phyloP scores from a whole-genome alignment of 2,329 filamentous ascomycete species.

The Davidsoniella virescens region DNA sequence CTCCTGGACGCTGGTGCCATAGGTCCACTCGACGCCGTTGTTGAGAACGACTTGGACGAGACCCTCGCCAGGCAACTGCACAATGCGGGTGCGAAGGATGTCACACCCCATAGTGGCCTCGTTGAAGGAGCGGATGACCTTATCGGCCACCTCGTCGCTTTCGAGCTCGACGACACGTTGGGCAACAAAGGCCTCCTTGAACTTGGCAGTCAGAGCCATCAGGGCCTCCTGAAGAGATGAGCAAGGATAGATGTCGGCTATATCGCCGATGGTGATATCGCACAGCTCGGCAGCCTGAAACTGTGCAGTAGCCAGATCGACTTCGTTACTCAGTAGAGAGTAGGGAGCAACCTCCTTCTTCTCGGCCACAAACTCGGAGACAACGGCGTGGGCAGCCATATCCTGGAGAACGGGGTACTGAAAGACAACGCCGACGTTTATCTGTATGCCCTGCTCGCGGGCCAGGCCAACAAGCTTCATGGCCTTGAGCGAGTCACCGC shows the following conservation, averaged over 20 bases:
- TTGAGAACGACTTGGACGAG: slow-evolving; percentile 32
- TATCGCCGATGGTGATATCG: slow-evolving; percentile 18
- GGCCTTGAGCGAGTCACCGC: slow-evolving; percentile 35
- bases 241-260: slow-evolving; percentile 39
- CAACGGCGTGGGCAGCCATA: slow-evolving; percentile 24
- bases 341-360: slow-evolving; percentile 21
- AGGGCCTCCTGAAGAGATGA: slow-evolving; percentile 38
- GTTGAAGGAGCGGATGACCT: slow-evolving; percentile 27
- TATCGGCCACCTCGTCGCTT: slow-evolving; percentile 21
- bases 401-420: slow-evolving; percentile 26
- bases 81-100: slow-evolving; percentile 33
- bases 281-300: slow-evolving; percentile 26
- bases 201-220: slow-evolving; percentile 35
- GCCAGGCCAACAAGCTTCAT: slow-evolving; percentile 33
- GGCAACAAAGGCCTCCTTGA: slow-evolving; percentile 35
- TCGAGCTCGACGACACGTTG: slow-evolving; percentile 29
- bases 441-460: slow-evolving; percentile 22
- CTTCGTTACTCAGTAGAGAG: slow-evolving; percentile 21
- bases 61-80: slow-evolving; percentile 28
- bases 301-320: slow-evolving; percentile 21
- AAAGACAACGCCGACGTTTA: slow-evolving; percentile 32
- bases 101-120: slow-evolving; percentile 23
- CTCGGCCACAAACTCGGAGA: slow-evolving; percentile 13
- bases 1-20: slow-evolving; percentile 21
- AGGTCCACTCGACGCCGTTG: slow-evolving; percentile 22